These are phyloP conservation scores for Entrophospora sp. DNA, from an alignment of 192 early-diverging fungal species.

Conservation along the genomic window DNA sequence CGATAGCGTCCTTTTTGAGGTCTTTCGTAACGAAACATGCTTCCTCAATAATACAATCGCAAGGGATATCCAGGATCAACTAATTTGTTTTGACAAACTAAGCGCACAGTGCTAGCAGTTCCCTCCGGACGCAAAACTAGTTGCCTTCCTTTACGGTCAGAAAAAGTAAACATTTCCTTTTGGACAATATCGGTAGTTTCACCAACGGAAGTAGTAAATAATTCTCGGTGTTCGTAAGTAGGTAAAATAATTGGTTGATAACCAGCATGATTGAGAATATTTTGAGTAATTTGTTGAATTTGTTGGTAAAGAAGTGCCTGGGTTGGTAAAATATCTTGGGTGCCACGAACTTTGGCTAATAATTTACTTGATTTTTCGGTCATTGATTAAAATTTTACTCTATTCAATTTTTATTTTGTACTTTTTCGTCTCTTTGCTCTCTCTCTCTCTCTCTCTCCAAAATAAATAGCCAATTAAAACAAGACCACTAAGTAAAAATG, in stretches of 20 bases:
- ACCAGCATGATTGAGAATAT: background rate
- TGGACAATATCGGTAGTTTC: slow-evolving; percentile 2
- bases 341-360: slow-evolving; percentile 5
- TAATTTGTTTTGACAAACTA: slow-evolving; percentile 13
- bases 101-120: background rate
- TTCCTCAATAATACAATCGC: background rate
- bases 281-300: slow-evolving; percentile 3
- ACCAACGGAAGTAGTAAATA: slow-evolving; percentile 10
- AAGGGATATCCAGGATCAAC: background rate
- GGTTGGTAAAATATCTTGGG: background rate
- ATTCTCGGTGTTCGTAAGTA: background rate
- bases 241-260: slow-evolving; percentile 8
- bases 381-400: too few relatives aligned
- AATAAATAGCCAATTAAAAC: too few relatives aligned
- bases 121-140: background rate
- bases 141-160: background rate
- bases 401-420: too few relatives aligned
- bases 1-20: slow-evolving; percentile 10
- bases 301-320: background rate
- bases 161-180: slow-evolving; percentile 7
- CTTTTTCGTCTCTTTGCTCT: too few relatives aligned
- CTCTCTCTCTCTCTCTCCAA: too few relatives aligned
- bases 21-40: slow-evolving; percentile 8
- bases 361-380: too few relatives aligned
- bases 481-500: too few relatives aligned